phyloP scores from a whole-genome alignment of 2,329 filamentous ascomycete species.

The Purpureocillium takamizusanense region DNA sequence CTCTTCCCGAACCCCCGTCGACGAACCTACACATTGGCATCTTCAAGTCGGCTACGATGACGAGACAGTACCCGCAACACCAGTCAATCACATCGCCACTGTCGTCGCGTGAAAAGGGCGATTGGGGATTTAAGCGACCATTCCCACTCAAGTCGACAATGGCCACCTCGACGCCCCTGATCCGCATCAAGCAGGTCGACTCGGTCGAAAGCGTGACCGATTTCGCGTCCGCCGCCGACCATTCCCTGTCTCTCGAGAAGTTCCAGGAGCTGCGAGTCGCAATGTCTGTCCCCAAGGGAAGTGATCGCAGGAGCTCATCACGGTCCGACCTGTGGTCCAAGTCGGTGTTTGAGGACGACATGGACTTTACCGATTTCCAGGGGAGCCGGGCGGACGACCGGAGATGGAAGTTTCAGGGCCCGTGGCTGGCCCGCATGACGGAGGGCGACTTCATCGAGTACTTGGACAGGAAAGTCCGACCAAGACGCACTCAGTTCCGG shows the following conservation, averaged over 20 bases:
- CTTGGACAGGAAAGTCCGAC: constrained; percentile 43
- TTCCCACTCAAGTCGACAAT: constrained; percentile 70
- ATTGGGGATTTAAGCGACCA: constrained; percentile 88
- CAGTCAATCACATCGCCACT: constrained; percentile 73
- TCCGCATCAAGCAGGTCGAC: constrained; percentile 72
- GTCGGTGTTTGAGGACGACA: constrained; percentile 52
- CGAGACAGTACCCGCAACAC: constrained; percentile 68
- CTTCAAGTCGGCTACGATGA: constrained; percentile 37
- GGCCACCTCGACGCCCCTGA: constrained; percentile 61
- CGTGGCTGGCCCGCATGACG: constrained; percentile 55
- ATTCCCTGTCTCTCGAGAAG: constrained; percentile 72
- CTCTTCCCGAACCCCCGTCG: constrained; percentile 56
- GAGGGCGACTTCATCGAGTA: constrained; percentile 52
- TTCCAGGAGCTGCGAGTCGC: constrained; percentile 76
- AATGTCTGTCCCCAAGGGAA: constrained; percentile 43
- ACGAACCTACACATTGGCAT: constrained; percentile 26
- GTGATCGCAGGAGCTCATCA: constrained; percentile 9
- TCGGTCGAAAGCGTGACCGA: constrained; percentile 84
- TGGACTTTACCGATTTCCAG: constrained; percentile 41
- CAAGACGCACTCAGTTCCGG: constrained; percentile 45
- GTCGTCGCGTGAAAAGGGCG: constrained; percentile 64
- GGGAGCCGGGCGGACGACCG: constrained; percentile 29
- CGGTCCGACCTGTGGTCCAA: constrained; percentile 19
- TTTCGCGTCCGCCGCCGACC: constrained; percentile 74
- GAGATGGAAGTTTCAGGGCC: constrained; percentile 59